Evolutionary conservation across 129 eudicot genomes (phyloP).

Genomic region (Oenanthe sinensis): DNA sequence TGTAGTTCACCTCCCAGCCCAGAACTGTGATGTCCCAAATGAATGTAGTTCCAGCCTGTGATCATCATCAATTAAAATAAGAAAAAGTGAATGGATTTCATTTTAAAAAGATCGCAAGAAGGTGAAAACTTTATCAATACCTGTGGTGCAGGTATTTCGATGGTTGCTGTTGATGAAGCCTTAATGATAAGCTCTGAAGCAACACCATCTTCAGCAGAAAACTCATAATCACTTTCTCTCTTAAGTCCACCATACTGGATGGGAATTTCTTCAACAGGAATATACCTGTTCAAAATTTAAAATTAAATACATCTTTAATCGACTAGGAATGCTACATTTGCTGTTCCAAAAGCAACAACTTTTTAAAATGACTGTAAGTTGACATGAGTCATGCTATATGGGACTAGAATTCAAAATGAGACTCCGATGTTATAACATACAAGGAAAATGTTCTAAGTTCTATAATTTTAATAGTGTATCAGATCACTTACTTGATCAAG

Average conservation of each 20-base stretch:
- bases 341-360: too few relatives aligned
- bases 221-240: constrained; percentile 41
- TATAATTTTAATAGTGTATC: neutral
- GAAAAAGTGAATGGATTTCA: neutral
- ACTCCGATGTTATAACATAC: neutral
- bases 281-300: constrained; percentile 23
- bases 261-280: constrained; percentile 47
- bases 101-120: neutral
- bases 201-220: constrained; percentile 25
- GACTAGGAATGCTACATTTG: too few relatives aligned
- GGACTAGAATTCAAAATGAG: neutral
- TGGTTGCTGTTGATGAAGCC: constrained; percentile 38
- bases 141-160: constrained; percentile 46
- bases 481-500: constrained; percentile 40
- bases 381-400: neutral
- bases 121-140: constrained; percentile 4
- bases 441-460: neutral
- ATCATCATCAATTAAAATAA: neutral
- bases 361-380: too few relatives aligned
- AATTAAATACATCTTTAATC: neutral
- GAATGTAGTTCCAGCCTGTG: constrained; percentile 38
- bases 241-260: constrained; percentile 49
- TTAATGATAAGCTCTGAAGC: constrained; percentile 37
- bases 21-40: constrained; percentile 23
- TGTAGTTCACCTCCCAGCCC: constrained; percentile 22